Evolutionary conservation across 352 stramenopile species (phyloP), one percentile per base, ranked within the genome.

Genomic region (Aphanomyces astaci): DNA sequence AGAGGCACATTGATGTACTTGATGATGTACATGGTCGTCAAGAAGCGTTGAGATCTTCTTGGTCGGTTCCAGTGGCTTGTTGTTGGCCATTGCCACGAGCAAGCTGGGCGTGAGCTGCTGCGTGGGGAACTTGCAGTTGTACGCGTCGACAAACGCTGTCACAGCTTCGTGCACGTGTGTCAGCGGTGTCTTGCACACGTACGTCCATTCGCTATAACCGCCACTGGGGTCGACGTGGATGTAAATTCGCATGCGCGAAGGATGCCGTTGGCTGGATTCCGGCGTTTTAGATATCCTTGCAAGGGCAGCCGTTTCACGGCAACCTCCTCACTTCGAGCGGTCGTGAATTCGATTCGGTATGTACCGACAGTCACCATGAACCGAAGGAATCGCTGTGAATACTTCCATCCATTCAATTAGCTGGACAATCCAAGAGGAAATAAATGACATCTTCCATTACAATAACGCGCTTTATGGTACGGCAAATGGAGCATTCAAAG

Each of bases 11-110:
- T 24, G 3, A 24, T 27, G 24, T 13, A n/a, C 9, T n/a, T n/a
- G n/a, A n/a, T n/a, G n/a, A n/a, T n/a, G 11, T 54, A 54, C 11
- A n/a, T 46, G 43, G 4, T 68, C 62, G 17, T 19, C 25, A 24
- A 68, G 51, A 7, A 68, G 48, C 13, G 19, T 43, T 11, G 62
- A 68, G 30, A 68, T 28, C 43, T 68, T 68, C n/a, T 68, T 70
- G 11, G 48, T 30, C 11, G n/a, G 15, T 15, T 53, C 22, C 13
- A 70, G 13, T 1, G 30, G n/a, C 10, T 78, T 71, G 25, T 86
- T 73, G 25, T 89, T 78, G 1, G 76, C 74, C 57, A 77, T 77
- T 3, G 89, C 75, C 22, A 73, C 53, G n/a, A 87, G 31, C 28
- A 72, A 67, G n/a, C 64, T 57, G 2, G 75, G 66, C 24, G 57